Conservation (phyloP, 441 rosid genomes). For the Euphorbia neoarborescens region DNA sequence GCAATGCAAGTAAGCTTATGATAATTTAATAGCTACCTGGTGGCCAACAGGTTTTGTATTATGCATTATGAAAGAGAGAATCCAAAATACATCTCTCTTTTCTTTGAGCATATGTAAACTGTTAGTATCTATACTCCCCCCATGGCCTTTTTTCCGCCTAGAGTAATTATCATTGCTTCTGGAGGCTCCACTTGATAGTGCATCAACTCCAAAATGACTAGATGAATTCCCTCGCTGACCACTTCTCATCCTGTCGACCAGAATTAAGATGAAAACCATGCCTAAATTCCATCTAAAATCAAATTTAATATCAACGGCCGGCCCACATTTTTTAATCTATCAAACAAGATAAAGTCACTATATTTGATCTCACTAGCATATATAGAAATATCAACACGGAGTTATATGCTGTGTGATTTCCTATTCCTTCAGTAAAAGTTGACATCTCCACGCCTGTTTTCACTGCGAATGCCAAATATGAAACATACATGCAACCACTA, state of each 20-base stretch:
- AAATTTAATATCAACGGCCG: background rate
- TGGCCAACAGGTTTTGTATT: conserved; percentile 99
- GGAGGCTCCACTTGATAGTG: conserved; percentile 36
- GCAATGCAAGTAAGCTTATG: background rate
- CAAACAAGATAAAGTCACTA: background rate
- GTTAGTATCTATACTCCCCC: conserved; percentile 67
- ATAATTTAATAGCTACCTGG: conserved; percentile 50
- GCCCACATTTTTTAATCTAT: background rate
- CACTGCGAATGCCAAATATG: background rate
- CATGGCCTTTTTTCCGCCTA: conserved; percentile 50
- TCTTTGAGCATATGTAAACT: conserved; percentile 73
- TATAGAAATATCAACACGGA: background rate
- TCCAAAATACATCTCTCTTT: conserved; percentile 80
- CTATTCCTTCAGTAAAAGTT: background rate
- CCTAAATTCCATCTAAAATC: conserved; percentile 24
- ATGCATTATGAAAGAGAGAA: conserved; percentile 85
- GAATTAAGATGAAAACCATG: conserved; percentile 15
- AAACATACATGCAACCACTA: background rate
- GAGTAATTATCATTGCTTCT: conserved; percentile 39
- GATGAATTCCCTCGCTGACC: conserved; percentile 34
- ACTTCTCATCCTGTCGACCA: conserved; percentile 21
- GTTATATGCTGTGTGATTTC: background rate
- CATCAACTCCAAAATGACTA: conserved; percentile 36
- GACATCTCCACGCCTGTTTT: background rate
- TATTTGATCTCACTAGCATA: background rate